Base-by-base conservation (phyloP, 768 basidiomycete genomes). In the Russula brevipes region DNA sequence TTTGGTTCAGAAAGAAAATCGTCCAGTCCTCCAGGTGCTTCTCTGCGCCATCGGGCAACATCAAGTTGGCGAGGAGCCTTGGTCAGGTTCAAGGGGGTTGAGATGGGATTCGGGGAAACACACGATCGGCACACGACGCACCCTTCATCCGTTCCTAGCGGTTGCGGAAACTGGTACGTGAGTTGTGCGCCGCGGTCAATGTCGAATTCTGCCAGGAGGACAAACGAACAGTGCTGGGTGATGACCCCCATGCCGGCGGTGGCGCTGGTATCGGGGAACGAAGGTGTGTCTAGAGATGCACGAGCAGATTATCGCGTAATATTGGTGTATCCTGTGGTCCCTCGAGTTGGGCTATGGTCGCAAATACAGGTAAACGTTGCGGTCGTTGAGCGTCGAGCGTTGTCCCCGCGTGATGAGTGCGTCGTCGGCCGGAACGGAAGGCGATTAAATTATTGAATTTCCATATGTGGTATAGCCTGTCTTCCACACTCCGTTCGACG, bases 11-110 rank as follows among this genome's bases (percentile, higher is more conserved):
- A 74, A 96, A 97, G 81, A 99, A 99, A 49, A 98, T 86, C 5
- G 97, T 98, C 95, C 95, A 98, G 75, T 98, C 97, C 73, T 96
- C 93, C 31, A 89, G 77, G 65, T 96, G 91, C 55, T 89, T 85
- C 76, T 99, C 96, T 36, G 94, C 97, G 6, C 97, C 97, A 74
- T 99, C 97, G 11, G 97, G 97, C 24, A 99, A 82, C 97, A 99
- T 99, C 64, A 96, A 83, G 78, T 96, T 96, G 4, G 97, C 97
- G 5, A 99, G 81, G 17, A 95, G 82, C 60, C 95, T 98, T 66
- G 72, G 17, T 53, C 65, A 55, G 42, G 60, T 52, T 50, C 52
- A 14, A 31, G 42, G 59, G 42, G 44, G 10, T 45, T 35, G 45
- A 51, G 30, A 39, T 0, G 30, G 38, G 3, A 35, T 33, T 11